Percentiles rank a stretch among this genome's conserved stretches.
Evolutionary conservation across 176 grass and related monocot species (phyloP).

Genomic region (Triticum turgidum): DNA sequence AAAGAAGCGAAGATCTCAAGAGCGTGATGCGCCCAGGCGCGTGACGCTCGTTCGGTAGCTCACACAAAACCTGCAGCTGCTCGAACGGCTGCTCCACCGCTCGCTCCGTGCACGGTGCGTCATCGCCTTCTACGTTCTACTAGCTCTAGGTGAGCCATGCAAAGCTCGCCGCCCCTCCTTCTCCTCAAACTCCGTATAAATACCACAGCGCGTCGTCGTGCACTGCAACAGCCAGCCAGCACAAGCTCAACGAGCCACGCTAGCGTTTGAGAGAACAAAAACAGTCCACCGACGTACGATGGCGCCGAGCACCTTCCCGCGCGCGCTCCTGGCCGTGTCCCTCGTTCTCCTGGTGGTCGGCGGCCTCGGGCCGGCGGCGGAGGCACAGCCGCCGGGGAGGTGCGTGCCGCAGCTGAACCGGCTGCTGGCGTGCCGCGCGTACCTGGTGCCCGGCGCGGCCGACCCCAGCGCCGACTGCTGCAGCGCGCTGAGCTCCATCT

Average conservation of each 20-base stretch:
- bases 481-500: constrained; percentile 55
- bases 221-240: not conserved
- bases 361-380: not conserved
- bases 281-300: not conserved
- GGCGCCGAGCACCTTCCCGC: not conserved
- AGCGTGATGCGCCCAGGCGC: not conserved
- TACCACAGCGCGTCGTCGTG: not conserved
- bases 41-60: not conserved
- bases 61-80: not conserved
- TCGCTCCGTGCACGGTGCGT: not conserved
- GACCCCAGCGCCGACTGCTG: constrained; percentile 70
- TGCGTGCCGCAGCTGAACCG: constrained; percentile 60
- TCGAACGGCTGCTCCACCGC: not conserved
- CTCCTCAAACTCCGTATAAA: constrained; percentile 12
- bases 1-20: not conserved
- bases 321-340: constrained; percentile 13
- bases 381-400: constrained; percentile 25
- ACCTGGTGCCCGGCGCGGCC: constrained; percentile 54
- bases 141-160: constrained; percentile 31
- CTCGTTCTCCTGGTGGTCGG: constrained; percentile 20
- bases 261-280: not conserved
- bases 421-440: constrained; percentile 68
- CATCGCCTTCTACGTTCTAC: not conserved
- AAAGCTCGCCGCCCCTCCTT: constrained; percentile 26
- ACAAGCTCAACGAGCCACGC: not conserved